These are phyloP conservation scores for Diaporthe helianthi DNA, from an alignment of 2,329 filamentous ascomycete species.

Conservation along the genomic window DNA sequence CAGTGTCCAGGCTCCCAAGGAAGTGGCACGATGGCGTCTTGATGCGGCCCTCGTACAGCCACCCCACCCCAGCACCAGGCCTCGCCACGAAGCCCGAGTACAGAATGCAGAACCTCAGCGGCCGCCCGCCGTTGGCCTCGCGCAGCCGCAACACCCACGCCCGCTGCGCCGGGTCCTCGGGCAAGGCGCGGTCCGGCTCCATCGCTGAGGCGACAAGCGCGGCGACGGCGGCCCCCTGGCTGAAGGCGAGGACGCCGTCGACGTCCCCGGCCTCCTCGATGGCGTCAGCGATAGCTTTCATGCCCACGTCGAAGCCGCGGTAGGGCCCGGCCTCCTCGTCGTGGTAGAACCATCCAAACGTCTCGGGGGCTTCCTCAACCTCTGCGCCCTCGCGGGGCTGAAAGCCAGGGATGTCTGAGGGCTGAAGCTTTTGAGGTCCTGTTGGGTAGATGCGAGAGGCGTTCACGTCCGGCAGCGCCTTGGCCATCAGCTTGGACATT, in stretches of 20 bases:
- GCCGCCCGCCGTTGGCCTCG: constrained; percentile 53
- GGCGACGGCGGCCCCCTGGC: constrained; percentile 77
- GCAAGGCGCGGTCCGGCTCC: constrained; percentile 54
- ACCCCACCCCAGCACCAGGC: constrained; percentile 59
- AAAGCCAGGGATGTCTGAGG: constrained; percentile 28
- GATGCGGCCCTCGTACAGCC: constrained; percentile 70
- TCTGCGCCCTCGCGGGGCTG: constrained; percentile 24
- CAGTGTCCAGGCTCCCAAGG: constrained; percentile 66
- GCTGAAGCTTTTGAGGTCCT: constrained; percentile 28
- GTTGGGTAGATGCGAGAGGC: constrained; percentile 31
- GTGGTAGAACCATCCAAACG: constrained; percentile 29
- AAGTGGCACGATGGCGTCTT: constrained; percentile 70
- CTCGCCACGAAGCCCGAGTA: constrained; percentile 81
- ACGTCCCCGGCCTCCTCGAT: constrained; percentile 71
- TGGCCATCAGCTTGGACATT: constrained; percentile 29
- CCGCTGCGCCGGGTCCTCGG: constrained; percentile 29
- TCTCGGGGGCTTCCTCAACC: constrained; percentile 8
- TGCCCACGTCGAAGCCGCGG: constrained; percentile 63
- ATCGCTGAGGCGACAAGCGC: constrained; percentile 76
- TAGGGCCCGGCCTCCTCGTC: constrained; percentile 48
- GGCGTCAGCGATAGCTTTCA: constrained; percentile 51
- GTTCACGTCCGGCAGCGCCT: constrained; percentile 27
- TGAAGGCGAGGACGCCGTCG: constrained; percentile 83
- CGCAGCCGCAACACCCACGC: constrained; percentile 59
- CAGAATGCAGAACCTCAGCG: constrained; percentile 72